phyloP scores from a whole-genome alignment of 2,329 filamentous ascomycete genomes.

The Cladosporium sp. region DNA sequence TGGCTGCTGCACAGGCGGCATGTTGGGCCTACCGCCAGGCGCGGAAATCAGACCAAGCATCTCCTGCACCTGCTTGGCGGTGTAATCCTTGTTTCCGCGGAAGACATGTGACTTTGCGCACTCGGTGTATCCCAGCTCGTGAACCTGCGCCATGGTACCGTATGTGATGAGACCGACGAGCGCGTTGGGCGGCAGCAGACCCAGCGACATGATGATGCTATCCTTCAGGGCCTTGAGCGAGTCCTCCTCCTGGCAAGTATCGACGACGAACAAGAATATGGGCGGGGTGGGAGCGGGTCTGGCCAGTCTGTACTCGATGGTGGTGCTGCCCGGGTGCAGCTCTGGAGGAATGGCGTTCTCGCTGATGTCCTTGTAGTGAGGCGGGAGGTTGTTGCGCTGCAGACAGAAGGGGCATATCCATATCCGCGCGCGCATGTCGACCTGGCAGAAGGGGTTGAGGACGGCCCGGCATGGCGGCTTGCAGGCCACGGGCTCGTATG shows the following conservation, averaged over 20 bases:
- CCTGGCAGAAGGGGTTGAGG: conserved; percentile 92
- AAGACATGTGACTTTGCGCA: conserved; percentile 99
- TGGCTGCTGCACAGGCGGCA: conserved; percentile 63
- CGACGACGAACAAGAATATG: conserved; percentile 83
- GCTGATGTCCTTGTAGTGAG: conserved; percentile 88
- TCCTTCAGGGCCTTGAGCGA: conserved; percentile 79
- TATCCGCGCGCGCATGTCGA: conserved; percentile 76
- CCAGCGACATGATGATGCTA: conserved; percentile 81
- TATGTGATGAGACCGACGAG: conserved; percentile 81
- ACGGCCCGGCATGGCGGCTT: conserved; percentile 94
- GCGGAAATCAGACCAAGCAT: conserved; percentile 80
- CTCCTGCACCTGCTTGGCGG: conserved; percentile 98
- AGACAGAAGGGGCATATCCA: conserved; percentile 91
- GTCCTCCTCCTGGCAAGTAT: conserved; percentile 85
- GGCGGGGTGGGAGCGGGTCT: conserved; percentile 79
- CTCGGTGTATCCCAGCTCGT: conserved; percentile 96
- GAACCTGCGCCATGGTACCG: conserved; percentile 95
- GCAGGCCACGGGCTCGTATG: conserved; percentile 96
- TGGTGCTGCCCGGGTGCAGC: conserved; percentile 75
- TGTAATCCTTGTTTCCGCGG: conserved; percentile 94
- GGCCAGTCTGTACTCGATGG: conserved; percentile 82
- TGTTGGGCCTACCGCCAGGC: conserved; percentile 66
- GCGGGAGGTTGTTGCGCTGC: conserved; percentile 74
- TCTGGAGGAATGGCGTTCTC: conserved; percentile 78
- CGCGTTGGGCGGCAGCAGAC: conserved; percentile 74